Percentiles rank a stretch among this genome's conserved stretches.
Evolutionary conservation across 352 stramenopile species (phyloP).

Genomic region (Globisporangium abappressorium): DNA sequence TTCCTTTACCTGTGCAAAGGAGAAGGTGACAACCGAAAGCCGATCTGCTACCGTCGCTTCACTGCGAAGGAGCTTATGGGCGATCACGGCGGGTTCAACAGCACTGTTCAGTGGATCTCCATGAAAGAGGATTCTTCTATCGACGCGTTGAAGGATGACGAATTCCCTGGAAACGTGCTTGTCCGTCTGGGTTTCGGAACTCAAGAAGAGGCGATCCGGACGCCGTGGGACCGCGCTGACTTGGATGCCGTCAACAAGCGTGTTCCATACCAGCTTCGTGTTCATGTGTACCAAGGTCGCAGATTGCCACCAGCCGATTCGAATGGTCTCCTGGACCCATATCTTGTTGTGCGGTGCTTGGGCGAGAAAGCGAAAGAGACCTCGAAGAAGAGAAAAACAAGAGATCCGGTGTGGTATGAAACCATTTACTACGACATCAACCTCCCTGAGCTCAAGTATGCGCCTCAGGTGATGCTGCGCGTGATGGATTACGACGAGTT

Average conservation of each 20-base stretch:
- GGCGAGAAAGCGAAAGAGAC: conserved; percentile 75
- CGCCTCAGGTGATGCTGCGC: conserved; percentile 72
- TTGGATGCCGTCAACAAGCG: conserved; percentile 69
- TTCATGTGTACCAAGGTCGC: conserved; percentile 84
- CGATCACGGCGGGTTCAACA: conserved; percentile 45
- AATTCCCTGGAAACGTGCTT: conserved; percentile 82
- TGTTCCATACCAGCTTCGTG: conserved; percentile 78
- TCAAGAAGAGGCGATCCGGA: conserved; percentile 60
- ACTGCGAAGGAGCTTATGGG: conserved; percentile 74
- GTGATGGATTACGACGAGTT: conserved; percentile 85
- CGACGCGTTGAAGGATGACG: conserved; percentile 70
- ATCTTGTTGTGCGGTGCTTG: conserved; percentile 77
- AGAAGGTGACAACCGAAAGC: conserved; percentile 54
- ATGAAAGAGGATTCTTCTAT: conserved; percentile 83
- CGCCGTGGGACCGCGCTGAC: conserved; percentile 49
- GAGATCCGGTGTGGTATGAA: conserved; percentile 86
- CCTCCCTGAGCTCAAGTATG: conserved; percentile 71
- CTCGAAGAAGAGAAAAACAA: conserved; percentile 70
- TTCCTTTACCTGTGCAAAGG: conserved; percentile 86
- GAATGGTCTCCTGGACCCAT: conserved; percentile 84
- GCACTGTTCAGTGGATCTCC: conserved; percentile 63
- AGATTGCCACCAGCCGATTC: conserved; percentile 77
- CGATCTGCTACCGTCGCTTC: conserved; percentile 80
- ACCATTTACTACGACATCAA: conserved; percentile 87
- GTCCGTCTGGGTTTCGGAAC: conserved; percentile 76